Base-by-base conservation (phyloP, 768 basidiomycete species). In the Macrolepiota fuliginosa region DNA sequence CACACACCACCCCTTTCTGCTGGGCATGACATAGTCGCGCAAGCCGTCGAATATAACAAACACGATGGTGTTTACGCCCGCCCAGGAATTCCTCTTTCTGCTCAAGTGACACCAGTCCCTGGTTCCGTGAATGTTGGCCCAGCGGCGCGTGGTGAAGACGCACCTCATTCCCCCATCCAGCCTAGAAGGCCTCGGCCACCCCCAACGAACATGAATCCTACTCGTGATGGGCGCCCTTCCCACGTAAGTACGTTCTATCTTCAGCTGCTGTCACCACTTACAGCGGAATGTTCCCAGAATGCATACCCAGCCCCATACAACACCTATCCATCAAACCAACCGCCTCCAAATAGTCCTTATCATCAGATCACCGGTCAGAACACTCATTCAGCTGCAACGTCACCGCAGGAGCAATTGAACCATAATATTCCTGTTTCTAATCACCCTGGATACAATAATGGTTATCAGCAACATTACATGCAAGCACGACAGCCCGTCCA, bases 11-110 rank as follows among this genome's bases (percentile, higher is more conserved):
- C 80, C 2, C 63, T 81, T 35, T 81, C 81, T 19, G 76, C 80
- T 49, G 72, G 74, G 25, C 79, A 80, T 62, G 79, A 83, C 47
- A 63, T 65, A 2, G 40, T 64, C 6, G 52, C 72, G 36, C 69
- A 72, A 10, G 77, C 76, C 66, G 70, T 71, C 37, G 78, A 81
- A 17, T 83, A 81, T 65, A 65, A 75, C 25, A 83, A 83, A 66
- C 78, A 81, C 53, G 84, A 72, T 64, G 79, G 74, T 24, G 78
- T 78, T 29, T 85, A 85, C 69, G 66, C 77, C 37, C 81, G 79
- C 24, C 79, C 81, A 15, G 79, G 79, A 2, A 68, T 81, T 12
- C 81, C 81, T 25, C 67, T 80, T 25, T 81, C 80, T 10, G 79
- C 77, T 9, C 81, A 81, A 66, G 65, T 74, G 19, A 71, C 73